A percentile compares a stretch with the other conserved stretches of the same genome.
phyloP scores from a whole-genome alignment of 164 flowering plant species.

The Piper longum region DNA sequence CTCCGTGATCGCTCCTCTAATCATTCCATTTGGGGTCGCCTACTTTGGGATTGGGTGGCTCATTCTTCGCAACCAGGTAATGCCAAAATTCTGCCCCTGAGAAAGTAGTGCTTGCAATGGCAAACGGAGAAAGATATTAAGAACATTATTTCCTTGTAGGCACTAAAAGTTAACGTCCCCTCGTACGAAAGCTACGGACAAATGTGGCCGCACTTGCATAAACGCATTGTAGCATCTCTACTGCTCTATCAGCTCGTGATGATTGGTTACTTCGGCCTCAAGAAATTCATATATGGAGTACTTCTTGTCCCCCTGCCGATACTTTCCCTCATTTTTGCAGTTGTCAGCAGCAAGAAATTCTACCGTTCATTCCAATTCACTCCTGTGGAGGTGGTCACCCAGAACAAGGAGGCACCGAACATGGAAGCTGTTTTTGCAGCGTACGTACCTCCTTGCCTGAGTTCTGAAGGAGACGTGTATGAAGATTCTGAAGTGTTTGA shows the following conservation, averaged over 20 bases:
- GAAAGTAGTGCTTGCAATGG: too few relatives aligned
- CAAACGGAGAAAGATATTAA: not conserved
- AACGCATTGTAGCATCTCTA: slow-evolving; percentile 54
- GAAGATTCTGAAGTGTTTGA: slow-evolving; percentile 44
- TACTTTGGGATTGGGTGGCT: slow-evolving; percentile 95
- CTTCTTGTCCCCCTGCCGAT: slow-evolving; percentile 55
- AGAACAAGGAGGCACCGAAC: slow-evolving; percentile 44
- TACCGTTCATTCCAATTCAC: slow-evolving; percentile 37
- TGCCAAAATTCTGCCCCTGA: too few relatives aligned
- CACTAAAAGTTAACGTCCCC: slow-evolving; percentile 85
- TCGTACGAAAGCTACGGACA: slow-evolving; percentile 78
- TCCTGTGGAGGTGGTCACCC: slow-evolving; percentile 54
- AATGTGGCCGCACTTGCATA: slow-evolving; percentile 91
- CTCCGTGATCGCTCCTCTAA: slow-evolving; percentile 80
- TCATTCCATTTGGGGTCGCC: slow-evolving; percentile 63
- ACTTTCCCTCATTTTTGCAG: slow-evolving; percentile 38
- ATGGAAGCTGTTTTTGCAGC: slow-evolving; percentile 50
- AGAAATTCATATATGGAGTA: slow-evolving; percentile 28
- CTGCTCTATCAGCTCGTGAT: slow-evolving; percentile 64
- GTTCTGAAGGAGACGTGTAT: slow-evolving; percentile 1
- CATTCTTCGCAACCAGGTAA: slow-evolving; percentile 78
- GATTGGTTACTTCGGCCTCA: slow-evolving; percentile 54
- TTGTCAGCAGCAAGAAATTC: slow-evolving; percentile 42
- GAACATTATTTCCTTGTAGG: slow-evolving; percentile 25
- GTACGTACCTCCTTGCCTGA: slow-evolving; percentile 63